These are phyloP conservation scores for Amanita polypyramis DNA, from an alignment of 768 basidiomycete genomes.

Conservation along the genomic window DNA sequence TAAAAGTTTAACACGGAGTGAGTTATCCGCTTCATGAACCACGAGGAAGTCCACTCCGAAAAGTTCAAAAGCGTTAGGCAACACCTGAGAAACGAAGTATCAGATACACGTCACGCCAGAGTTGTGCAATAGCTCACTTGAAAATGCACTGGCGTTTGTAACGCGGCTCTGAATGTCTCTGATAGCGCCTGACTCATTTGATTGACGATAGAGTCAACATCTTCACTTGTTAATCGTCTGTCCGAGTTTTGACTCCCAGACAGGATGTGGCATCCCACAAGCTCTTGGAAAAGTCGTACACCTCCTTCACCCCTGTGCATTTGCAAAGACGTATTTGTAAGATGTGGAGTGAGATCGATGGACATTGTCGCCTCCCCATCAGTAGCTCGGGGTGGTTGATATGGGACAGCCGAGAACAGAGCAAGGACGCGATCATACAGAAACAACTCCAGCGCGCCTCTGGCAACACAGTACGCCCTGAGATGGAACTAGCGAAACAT, in stretches of 20 bases:
- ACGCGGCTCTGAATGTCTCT: slow-evolving; percentile 80
- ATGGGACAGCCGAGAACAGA: slow-evolving; percentile 75
- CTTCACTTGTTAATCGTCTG: slow-evolving; percentile 19
- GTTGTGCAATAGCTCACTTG: slow-evolving; percentile 39
- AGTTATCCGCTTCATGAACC: slow-evolving; percentile 24
- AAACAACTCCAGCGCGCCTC: slow-evolving; percentile 69
- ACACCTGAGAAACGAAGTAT: slow-evolving; percentile 34
- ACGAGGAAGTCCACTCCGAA: slow-evolving; percentile 93
- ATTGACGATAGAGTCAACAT: slow-evolving; percentile 36
- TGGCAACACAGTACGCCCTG: slow-evolving; percentile 75
- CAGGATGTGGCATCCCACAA: slow-evolving; percentile 54
- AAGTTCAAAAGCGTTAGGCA: slow-evolving; percentile 90
- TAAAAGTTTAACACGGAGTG: slow-evolving; percentile 60
- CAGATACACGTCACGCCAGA: background rate
- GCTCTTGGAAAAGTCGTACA: slow-evolving; percentile 74
- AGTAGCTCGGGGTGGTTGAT: slow-evolving; percentile 34
- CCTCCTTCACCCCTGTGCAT: slow-evolving; percentile 50
- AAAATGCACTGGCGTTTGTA: slow-evolving; percentile 75
- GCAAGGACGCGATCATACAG: slow-evolving; percentile 79
- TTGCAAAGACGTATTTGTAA: slow-evolving; percentile 92
- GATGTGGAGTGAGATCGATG: slow-evolving; percentile 59
- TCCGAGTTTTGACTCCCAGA: slow-evolving; percentile 14
- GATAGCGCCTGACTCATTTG: slow-evolving; percentile 58
- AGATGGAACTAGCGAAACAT: slow-evolving; percentile 70
- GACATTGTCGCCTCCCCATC: slow-evolving; percentile 14